phyloP scores from a whole-genome alignment of 148 eudicot species.

The Rhododendron griersonianum region DNA sequence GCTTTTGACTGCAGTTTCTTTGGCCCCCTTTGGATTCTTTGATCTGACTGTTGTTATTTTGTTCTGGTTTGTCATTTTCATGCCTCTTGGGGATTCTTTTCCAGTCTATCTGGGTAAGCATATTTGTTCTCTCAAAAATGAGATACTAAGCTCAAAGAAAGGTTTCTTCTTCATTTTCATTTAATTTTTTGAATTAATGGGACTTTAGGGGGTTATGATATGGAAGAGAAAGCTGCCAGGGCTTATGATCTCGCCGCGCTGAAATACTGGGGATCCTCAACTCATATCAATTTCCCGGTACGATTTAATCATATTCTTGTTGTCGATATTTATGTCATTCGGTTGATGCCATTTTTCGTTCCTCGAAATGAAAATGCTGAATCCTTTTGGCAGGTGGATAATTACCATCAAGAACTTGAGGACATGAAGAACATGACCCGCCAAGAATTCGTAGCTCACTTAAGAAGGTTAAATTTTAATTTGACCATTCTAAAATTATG shows the following conservation, averaged over 20 bases:
- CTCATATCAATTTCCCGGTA: slow-evolving; percentile 80
- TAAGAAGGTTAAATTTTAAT: slow-evolving; percentile 58
- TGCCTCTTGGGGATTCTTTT: slow-evolving; percentile 30
- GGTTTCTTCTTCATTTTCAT: background rate
- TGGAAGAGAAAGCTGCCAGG: slow-evolving; percentile 96
- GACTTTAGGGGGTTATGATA: slow-evolving; percentile 77
- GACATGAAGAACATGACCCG: slow-evolving; percentile 86
- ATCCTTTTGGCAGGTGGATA: slow-evolving; percentile 47
- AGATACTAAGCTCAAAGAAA: background rate
- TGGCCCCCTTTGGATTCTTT: slow-evolving; percentile 10
- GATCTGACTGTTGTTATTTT: slow-evolving; percentile 22
- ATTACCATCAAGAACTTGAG: slow-evolving; percentile 70
- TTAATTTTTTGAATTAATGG: background rate
- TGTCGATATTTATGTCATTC: background rate
- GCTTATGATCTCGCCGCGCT: slow-evolving; percentile 93
- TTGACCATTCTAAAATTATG: background rate
- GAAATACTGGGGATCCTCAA: slow-evolving; percentile 84
- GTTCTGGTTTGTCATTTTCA: slow-evolving; percentile 39
- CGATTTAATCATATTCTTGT: background rate
- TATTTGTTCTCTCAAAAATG: background rate
- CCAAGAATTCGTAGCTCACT: slow-evolving; percentile 86
- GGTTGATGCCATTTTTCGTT: background rate
- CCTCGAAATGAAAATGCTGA: background rate
- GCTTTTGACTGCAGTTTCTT: slow-evolving; percentile 20
- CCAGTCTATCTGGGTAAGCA: slow-evolving; percentile 92